Evolutionary conservation across 1,284 basidiomycete genomes (phyloP).

Genomic region (Marasmius fiardii): DNA sequence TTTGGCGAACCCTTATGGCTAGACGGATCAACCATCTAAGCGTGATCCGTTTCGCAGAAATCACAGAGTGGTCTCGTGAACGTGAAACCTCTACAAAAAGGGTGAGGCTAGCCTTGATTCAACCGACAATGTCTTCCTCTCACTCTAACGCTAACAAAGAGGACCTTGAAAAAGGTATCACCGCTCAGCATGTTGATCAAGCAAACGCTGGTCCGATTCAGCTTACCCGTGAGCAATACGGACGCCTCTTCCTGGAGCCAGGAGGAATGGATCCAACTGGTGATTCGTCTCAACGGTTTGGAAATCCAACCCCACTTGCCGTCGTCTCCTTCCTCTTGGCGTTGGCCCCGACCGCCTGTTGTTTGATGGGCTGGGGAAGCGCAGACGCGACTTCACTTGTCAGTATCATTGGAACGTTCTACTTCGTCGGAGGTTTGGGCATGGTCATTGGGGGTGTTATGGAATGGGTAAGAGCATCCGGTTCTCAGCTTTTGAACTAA

Average conservation of each 20-base stretch:
- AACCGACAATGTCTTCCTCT: not conserved
- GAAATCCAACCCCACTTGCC: conserved; percentile 19
- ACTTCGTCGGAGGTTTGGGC: conserved; percentile 19
- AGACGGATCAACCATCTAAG: too few species aligned
- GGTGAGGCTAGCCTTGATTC: not conserved
- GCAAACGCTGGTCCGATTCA: conserved; percentile 4
- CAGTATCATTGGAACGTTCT: conserved; percentile 16
- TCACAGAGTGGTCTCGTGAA: too few species aligned
- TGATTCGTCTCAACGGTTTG: conserved; percentile 13
- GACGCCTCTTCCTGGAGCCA: conserved; percentile 20
- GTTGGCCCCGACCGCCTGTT: conserved; percentile 17
- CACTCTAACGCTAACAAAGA: not conserved
- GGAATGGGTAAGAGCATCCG: conserved; percentile 17
- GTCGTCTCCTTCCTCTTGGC: conserved; percentile 17
- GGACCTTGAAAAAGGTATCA: not conserved
- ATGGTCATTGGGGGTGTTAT: conserved; percentile 18
- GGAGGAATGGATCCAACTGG: conserved; percentile 5
- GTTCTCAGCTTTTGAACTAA: conserved; percentile 1
- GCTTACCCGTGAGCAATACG: conserved; percentile 17
- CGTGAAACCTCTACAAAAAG: not conserved
- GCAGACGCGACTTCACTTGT: conserved; percentile 13
- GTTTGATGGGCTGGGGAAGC: conserved; percentile 18
- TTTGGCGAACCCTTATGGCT: too few species aligned
- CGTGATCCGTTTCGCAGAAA: too few species aligned
- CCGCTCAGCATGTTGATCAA: not conserved